phyloP scores from a whole-genome alignment of 2,329 filamentous ascomycete species.

The Ceratocystis alfenasii region DNA sequence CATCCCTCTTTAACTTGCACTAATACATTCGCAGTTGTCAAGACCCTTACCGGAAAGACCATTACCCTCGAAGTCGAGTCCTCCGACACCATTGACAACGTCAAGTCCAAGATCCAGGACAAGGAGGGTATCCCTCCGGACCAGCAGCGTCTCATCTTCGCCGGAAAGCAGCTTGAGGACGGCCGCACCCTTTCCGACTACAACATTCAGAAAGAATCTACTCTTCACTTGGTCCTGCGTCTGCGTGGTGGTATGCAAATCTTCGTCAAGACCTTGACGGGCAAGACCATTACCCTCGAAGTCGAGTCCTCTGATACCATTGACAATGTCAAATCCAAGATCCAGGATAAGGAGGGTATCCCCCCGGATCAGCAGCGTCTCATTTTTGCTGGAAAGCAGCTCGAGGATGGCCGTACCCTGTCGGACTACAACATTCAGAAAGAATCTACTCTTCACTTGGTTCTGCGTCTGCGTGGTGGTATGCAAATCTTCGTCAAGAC shows the following conservation, averaged over 20 bases:
- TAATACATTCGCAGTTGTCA: slow-evolving; percentile 50
- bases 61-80: slow-evolving; percentile 87
- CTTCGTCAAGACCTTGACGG: slow-evolving; percentile 77
- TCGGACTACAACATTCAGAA: slow-evolving; percentile 95
- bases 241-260: slow-evolving; percentile 57
- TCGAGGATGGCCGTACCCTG: slow-evolving; percentile 77
- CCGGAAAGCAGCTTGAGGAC: slow-evolving; percentile 86
- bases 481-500: slow-evolving; percentile 88
- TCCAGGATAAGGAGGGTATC: slow-evolving; percentile 95
- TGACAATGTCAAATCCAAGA: slow-evolving; percentile 94
- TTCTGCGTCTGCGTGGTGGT: slow-evolving; percentile 77
- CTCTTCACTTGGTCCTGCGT: slow-evolving; percentile 62
- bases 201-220: slow-evolving; percentile 69
- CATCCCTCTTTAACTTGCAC: slow-evolving; percentile 28
- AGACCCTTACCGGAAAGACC: slow-evolving; percentile 83
- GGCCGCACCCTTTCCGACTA: slow-evolving; percentile 85
- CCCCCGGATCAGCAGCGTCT: slow-evolving; percentile 91
- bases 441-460: slow-evolving; percentile 73
- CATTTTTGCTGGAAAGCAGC: slow-evolving; percentile 92
- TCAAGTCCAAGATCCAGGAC: slow-evolving; percentile 86
- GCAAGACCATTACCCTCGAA: slow-evolving; percentile 88
- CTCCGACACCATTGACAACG: slow-evolving; percentile 85
- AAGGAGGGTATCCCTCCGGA: slow-evolving; percentile 91
- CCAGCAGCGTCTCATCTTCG: slow-evolving; percentile 87
- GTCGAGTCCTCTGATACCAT: slow-evolving; percentile 84